Conservation (phyloP, 108 stramenopile genomes). For the Stephanodiscus minutulus region DNA sequence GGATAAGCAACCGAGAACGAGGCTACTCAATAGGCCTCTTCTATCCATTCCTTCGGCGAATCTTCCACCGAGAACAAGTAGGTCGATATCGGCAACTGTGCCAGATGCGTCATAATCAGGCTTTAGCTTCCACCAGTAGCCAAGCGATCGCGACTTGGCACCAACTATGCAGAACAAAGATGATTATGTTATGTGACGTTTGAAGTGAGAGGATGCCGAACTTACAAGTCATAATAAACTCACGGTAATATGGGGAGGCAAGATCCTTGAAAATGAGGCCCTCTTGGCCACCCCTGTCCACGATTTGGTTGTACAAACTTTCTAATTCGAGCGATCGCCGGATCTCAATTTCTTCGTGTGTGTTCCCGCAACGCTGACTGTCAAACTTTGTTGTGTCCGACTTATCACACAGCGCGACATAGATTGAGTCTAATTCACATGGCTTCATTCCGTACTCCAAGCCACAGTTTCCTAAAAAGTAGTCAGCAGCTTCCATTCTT, state of each 20-base stretch:
- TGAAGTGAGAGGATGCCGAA: too few relatives aligned
- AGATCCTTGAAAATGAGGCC: slow-evolving; percentile 84
- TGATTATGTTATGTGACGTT: not conserved
- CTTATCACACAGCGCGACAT: slow-evolving; percentile 37
- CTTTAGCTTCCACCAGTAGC: slow-evolving; percentile 77
- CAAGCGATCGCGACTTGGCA: slow-evolving; percentile 44
- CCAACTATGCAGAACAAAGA: slow-evolving; percentile 53
- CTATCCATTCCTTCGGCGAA: slow-evolving; percentile 19
- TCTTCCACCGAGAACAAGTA: slow-evolving; percentile 46
- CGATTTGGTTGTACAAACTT: slow-evolving; percentile 60
- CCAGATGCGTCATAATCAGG: slow-evolving; percentile 41
- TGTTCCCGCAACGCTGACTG: slow-evolving; percentile 33
- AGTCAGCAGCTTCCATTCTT: slow-evolving; percentile 55
- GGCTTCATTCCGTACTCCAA: slow-evolving; percentile 45
- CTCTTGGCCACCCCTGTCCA: slow-evolving; percentile 69
- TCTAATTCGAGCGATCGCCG: slow-evolving; percentile 64
- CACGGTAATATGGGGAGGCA: slow-evolving; percentile 59
- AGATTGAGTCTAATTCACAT: slow-evolving; percentile 62
- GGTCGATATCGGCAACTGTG: slow-evolving; percentile 66
- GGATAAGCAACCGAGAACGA: slow-evolving; percentile 73
- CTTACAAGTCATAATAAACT: not conserved
- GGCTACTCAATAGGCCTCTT: slow-evolving; percentile 49
- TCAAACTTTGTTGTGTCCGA: slow-evolving; percentile 33
- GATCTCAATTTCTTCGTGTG: slow-evolving; percentile 62
- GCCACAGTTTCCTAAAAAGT: slow-evolving; percentile 51